Percentiles rank a stretch among this genome's conserved stretches.
Conservation (phyloP, 495 filamentous ascomycete species). For the Hyaloscypha finlandica region DNA sequence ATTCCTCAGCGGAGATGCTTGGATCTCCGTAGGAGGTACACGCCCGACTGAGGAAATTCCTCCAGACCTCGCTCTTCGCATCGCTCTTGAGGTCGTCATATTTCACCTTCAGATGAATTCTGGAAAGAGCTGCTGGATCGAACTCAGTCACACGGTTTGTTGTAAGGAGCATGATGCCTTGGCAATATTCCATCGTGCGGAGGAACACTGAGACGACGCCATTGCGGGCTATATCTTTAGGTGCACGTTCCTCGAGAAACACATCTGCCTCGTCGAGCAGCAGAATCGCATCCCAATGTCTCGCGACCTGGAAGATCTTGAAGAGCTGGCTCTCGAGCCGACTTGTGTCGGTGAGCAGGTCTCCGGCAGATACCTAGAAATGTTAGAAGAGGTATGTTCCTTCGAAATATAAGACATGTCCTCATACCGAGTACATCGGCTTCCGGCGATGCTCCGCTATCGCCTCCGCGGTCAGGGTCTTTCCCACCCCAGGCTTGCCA, state of each 20-base stretch:
- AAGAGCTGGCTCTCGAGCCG: slow-evolving; percentile 43
- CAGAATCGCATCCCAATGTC: slow-evolving; percentile 43
- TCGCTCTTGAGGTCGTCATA: slow-evolving; percentile 9
- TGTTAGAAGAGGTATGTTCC: slow-evolving; percentile 7
- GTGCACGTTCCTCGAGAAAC: slow-evolving; percentile 40
- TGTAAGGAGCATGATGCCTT: slow-evolving; percentile 21
- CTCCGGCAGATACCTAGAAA: slow-evolving; percentile 25
- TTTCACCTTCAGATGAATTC: slow-evolving; percentile 18
- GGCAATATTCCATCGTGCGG: slow-evolving; percentile 22
- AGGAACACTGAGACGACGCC: slow-evolving; percentile 23
- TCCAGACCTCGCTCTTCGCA: slow-evolving; percentile 13
- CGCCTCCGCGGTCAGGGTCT: slow-evolving; percentile 19
- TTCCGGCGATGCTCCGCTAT: slow-evolving; percentile 7
- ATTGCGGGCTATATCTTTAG: slow-evolving; percentile 33
- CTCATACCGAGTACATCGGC: slow-evolving; percentile 20
- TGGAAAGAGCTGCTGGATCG: slow-evolving; percentile 15
- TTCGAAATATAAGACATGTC: neutral
- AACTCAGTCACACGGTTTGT: slow-evolving; percentile 23
- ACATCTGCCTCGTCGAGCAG: slow-evolving; percentile 28
- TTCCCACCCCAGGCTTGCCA: slow-evolving; percentile 17
- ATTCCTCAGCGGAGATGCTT: neutral
- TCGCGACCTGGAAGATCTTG: slow-evolving; percentile 42
- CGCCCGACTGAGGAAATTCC: slow-evolving; percentile 14
- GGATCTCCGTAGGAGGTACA: slow-evolving; percentile 23
- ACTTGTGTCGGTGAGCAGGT: slow-evolving; percentile 17